Percentiles rank a stretch among this genome's conserved stretches.
These are phyloP conservation scores for Symbiodinium pilosum DNA, from an alignment of 73 alveolate species.

Conservation along the genomic window DNA sequence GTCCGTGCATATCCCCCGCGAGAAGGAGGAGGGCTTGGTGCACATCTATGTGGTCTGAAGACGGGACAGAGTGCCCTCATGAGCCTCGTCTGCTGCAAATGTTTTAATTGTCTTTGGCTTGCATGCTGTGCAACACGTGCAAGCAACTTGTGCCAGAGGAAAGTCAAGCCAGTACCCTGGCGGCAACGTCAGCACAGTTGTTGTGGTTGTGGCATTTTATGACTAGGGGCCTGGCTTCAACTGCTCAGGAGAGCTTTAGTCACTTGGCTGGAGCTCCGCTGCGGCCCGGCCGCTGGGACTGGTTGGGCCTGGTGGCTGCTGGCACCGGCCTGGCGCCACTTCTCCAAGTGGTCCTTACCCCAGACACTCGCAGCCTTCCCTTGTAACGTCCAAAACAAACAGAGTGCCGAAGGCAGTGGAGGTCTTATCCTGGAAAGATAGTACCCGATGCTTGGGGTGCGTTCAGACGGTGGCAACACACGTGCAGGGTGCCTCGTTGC, in stretches of 20 bases:
- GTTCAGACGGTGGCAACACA: too few relatives aligned
- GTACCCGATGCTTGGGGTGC: conserved; percentile 42
- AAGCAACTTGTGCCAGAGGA: background rate
- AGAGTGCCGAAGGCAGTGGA: background rate
- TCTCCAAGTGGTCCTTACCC: conserved; percentile 26
- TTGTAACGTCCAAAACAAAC: too few relatives aligned
- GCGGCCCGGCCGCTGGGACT: conserved; percentile 47
- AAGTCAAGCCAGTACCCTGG: conserved; percentile 73
- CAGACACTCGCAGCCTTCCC: background rate
- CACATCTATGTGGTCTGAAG: conserved; percentile 43
- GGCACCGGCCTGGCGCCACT: conserved; percentile 83
- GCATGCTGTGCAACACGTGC: background rate
- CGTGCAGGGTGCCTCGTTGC: too few relatives aligned
- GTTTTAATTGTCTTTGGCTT: too few relatives aligned
- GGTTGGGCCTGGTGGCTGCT: conserved; percentile 31
- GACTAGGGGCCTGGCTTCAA: background rate
- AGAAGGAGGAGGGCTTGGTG: conserved; percentile 74
- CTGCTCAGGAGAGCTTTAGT: conserved; percentile 27
- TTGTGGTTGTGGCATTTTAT: background rate
- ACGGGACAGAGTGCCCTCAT: conserved; percentile 51
- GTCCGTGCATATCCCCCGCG: conserved; percentile 72
- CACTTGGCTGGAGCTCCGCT: conserved; percentile 33
- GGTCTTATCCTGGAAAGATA: conserved; percentile 30
- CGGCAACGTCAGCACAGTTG: background rate
- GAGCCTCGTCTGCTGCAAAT: background rate